A percentile compares a stretch with the other conserved stretches of the same genome.
These are phyloP conservation scores for Remersonia thermophila DNA, from an alignment of 2,329 filamentous ascomycete species.

Conservation along the genomic window DNA sequence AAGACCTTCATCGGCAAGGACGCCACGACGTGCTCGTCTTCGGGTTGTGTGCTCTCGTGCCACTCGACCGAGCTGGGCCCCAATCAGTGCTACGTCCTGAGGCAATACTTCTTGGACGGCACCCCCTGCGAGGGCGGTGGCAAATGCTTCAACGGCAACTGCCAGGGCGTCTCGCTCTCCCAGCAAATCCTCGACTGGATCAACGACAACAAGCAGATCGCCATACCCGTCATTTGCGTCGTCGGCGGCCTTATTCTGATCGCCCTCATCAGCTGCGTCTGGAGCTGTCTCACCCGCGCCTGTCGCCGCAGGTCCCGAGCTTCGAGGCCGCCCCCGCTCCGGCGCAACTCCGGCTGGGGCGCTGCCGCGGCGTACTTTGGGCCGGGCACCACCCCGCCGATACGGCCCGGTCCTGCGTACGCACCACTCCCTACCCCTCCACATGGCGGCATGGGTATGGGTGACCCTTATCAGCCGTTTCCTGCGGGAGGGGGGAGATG, in stretches of 20 bases:
- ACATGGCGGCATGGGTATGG: background rate
- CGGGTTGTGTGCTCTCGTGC: constrained; percentile 67
- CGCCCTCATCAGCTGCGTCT: constrained; percentile 54
- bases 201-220: constrained; percentile 60
- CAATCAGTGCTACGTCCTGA: constrained; percentile 59
- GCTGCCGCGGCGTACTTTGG: constrained; percentile 1
- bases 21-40: constrained; percentile 64
- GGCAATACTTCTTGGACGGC: constrained; percentile 89
- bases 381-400: background rate
- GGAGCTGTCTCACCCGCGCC: constrained; percentile 32
- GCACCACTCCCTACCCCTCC: constrained; percentile 5
- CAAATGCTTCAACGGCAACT: constrained; percentile 64
- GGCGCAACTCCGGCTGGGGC: constrained; percentile 2
- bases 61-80: constrained; percentile 53
- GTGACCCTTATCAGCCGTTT: background rate
- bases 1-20: constrained; percentile 58
- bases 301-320: too few species aligned
- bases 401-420: constrained; percentile 7
- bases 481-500: constrained; percentile 1
- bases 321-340: background rate
- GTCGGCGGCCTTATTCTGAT: constrained; percentile 64
- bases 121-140: constrained; percentile 75
- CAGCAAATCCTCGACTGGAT: constrained; percentile 69
- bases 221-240: constrained; percentile 65
- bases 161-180: constrained; percentile 55